Evolutionary conservation across 176 grass and related monocot genomes (phyloP).

Genomic region (Aegilops sharonensis): DNA sequence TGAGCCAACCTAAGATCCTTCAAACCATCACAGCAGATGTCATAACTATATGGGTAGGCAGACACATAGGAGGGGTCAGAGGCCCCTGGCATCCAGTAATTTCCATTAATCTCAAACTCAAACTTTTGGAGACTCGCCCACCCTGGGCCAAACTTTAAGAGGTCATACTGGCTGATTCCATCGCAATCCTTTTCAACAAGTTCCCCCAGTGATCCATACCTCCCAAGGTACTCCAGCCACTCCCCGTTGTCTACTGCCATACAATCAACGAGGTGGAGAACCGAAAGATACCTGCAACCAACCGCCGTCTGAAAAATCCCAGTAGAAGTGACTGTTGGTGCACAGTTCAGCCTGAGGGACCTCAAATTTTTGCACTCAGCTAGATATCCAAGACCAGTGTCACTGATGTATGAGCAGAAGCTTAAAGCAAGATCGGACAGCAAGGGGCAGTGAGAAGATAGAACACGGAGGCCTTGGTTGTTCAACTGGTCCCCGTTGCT

Average conservation of each 20-base stretch:
- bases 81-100: not conserved
- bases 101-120: conserved; percentile 51
- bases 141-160: conserved; percentile 56
- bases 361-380: conserved; percentile 43
- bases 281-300: conserved; percentile 60
- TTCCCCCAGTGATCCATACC: conserved; percentile 44
- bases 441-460: too few relatives aligned
- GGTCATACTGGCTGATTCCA: conserved; percentile 47
- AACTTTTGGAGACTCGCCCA: conserved; percentile 52
- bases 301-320: conserved; percentile 47
- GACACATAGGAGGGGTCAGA: not conserved
- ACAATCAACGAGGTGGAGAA: conserved; percentile 49
- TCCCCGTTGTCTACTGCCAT: conserved; percentile 47
- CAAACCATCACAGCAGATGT: conserved; percentile 30
- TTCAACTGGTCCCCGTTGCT: not conserved
- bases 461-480: too few relatives aligned
- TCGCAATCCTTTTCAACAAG: conserved; percentile 52
- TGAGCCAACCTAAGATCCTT: conserved; percentile 45
- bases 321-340: conserved; percentile 42
- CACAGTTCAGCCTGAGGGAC: conserved; percentile 48
- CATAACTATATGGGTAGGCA: conserved; percentile 6
- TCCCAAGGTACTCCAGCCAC: conserved; percentile 67
- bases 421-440: too few relatives aligned
- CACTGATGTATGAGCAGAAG: not conserved
- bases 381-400: not conserved